Evolutionary conservation across 495 filamentous ascomycete genomes (phyloP).

Genomic region (Podospora didyma): DNA sequence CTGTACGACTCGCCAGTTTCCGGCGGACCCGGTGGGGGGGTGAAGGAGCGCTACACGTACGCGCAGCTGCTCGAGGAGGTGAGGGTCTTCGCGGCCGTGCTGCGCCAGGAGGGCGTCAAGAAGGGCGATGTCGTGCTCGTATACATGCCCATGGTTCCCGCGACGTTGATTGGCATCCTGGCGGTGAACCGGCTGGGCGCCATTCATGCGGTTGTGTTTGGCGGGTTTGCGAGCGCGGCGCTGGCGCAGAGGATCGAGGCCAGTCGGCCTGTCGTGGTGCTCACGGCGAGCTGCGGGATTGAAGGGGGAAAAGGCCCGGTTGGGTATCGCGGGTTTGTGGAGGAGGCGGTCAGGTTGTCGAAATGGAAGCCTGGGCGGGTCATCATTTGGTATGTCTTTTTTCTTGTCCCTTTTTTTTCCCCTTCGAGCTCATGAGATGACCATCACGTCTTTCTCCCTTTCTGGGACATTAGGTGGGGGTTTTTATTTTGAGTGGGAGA

Average conservation of each 20-base stretch:
- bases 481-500: not conserved
- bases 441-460: not conserved
- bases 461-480: not conserved
- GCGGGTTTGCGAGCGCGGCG: slow-evolving; percentile 77
- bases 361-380: slow-evolving; percentile 60
- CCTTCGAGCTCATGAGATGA: no score
- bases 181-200: slow-evolving; percentile 80
- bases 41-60: slow-evolving; percentile 69
- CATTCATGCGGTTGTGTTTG: slow-evolving; percentile 88
- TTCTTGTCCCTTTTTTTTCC: no score
- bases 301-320: slow-evolving; percentile 77
- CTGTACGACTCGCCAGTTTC: slow-evolving; percentile 88
- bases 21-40: slow-evolving; percentile 41
- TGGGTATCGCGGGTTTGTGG: slow-evolving; percentile 66
- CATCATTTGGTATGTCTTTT: slow-evolving; percentile 52
- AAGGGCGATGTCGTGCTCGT: slow-evolving; percentile 90
- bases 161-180: slow-evolving; percentile 77
- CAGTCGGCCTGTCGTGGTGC: slow-evolving; percentile 65
- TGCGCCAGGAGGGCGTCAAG: slow-evolving; percentile 76
- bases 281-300: slow-evolving; percentile 90
- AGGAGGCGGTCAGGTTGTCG: slow-evolving; percentile 59
- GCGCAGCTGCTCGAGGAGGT: slow-evolving; percentile 74
- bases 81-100: slow-evolving; percentile 74
- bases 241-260: slow-evolving; percentile 88
- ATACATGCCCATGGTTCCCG: slow-evolving; percentile 98